These are phyloP conservation scores for Syzygium jambos DNA, from an alignment of 345 rosid species.

Conservation along the genomic window DNA sequence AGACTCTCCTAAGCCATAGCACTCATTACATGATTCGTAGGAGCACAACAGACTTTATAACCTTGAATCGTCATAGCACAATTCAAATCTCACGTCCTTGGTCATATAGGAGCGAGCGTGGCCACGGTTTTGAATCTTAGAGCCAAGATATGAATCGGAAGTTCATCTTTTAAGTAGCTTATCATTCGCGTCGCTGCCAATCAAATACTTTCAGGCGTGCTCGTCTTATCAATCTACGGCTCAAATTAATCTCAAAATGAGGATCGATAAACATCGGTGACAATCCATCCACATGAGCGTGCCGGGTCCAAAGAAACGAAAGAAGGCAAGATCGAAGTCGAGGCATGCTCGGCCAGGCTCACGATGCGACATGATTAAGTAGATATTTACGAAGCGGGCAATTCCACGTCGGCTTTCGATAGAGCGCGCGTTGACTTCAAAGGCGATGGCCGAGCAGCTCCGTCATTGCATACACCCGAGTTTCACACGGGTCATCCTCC, in stretches of 20 bases:
- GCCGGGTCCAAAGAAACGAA: not conserved
- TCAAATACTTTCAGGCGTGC: not conserved
- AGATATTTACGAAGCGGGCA: not conserved
- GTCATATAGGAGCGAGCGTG: not conserved
- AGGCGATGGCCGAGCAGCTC: no score
- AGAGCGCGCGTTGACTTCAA: no score
- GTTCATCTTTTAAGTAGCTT: not conserved
- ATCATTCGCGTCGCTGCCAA: not conserved
- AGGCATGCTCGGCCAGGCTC: not conserved
- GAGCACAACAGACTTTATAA: no score
- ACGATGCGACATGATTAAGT: not conserved
- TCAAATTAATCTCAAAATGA: not conserved
- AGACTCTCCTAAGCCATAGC: no score
- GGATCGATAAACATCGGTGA: not conserved
- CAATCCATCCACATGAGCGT: fast-evolving
- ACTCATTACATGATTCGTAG: no score
- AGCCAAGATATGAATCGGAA: not conserved
- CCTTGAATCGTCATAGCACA: no score
- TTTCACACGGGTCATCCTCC: not conserved
- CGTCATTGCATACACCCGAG: no score
- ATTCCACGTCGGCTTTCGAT: not conserved
- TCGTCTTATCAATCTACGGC: not conserved
- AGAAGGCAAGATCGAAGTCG: not conserved
- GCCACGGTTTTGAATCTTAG: not conserved
- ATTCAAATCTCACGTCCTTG: no score